Conservation (phyloP, 2,329 filamentous ascomycete species). For the Aphanoascus verrucosus region DNA sequence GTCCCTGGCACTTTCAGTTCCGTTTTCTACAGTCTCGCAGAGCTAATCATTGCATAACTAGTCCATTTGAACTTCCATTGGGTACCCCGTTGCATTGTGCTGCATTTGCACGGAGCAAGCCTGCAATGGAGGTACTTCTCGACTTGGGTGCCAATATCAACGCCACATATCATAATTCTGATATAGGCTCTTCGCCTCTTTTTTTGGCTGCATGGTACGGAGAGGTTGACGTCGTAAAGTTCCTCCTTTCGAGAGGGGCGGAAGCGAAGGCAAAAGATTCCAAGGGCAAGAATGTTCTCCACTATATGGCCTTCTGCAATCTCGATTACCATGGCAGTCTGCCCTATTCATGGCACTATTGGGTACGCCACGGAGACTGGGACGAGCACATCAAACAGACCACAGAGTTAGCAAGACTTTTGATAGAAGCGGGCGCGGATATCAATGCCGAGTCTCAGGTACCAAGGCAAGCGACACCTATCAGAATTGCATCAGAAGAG, state of each 20-base stretch:
- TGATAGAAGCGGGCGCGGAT: slow-evolving; percentile 16
- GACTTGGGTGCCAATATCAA: slow-evolving; percentile 21
- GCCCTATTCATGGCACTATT: slow-evolving; percentile 23
- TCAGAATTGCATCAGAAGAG: slow-evolving; percentile 20
- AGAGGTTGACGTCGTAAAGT: slow-evolving; percentile 16
- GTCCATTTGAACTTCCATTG: slow-evolving; percentile 23
- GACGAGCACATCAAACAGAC: slow-evolving; percentile 18
- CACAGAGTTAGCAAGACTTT: slow-evolving; percentile 13
- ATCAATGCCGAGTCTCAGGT: slow-evolving; percentile 15
- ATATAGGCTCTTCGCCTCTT: slow-evolving; percentile 20
- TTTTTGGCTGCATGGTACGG: slow-evolving; percentile 19
- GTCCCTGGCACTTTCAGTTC: neutral
- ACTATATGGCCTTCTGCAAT: slow-evolving; percentile 19
- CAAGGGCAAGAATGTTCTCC: slow-evolving; percentile 20
- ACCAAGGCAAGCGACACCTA: slow-evolving; percentile 18
- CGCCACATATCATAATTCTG: slow-evolving; percentile 17
- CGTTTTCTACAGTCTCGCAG: neutral
- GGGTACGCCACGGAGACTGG: slow-evolving; percentile 24
- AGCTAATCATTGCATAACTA: slow-evolving; percentile 10
- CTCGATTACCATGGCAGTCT: slow-evolving; percentile 21
- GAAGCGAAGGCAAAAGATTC: slow-evolving; percentile 18
- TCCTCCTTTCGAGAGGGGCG: slow-evolving; percentile 19
- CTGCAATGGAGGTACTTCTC: slow-evolving; percentile 19
- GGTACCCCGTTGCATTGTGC: slow-evolving; percentile 24
- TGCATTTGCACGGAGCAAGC: slow-evolving; percentile 17